Evolutionary conservation across 345 rosid genomes (phyloP).

Genomic region (Eucalyptus shirleyi): DNA sequence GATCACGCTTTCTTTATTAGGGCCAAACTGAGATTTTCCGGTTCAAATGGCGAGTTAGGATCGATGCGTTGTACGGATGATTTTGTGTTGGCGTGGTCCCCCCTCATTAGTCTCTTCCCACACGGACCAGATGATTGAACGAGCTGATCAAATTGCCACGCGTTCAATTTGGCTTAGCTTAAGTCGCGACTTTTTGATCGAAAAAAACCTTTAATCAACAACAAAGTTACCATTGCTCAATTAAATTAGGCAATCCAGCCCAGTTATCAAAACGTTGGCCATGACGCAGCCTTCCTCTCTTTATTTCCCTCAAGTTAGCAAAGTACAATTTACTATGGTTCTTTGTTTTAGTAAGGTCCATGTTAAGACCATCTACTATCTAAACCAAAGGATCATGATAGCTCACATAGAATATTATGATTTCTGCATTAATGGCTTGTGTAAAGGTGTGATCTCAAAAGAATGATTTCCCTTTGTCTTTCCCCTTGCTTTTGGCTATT

Average conservation of each 20-base stretch:
- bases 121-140: not conserved
- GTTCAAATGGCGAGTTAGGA: not conserved
- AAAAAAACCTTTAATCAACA: not conserved
- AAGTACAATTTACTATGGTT: not conserved
- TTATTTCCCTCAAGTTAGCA: not conserved
- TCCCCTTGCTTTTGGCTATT: not conserved
- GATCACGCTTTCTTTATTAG: not conserved
- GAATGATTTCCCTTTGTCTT: not conserved
- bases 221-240: rapidly evolving
- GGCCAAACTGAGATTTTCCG: not conserved
- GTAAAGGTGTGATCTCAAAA: not conserved
- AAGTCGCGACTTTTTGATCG: rapidly evolving
- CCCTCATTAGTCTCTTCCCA: not conserved
- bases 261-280: not conserved
- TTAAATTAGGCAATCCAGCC: not conserved
- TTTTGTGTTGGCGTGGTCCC: not conserved
- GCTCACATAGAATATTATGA: not conserved
- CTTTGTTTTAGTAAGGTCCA: not conserved
- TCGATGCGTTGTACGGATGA: not conserved
- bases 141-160: not conserved
- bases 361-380: not conserved
- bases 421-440: not conserved
- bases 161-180: not conserved
- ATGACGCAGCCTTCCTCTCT: not conserved
- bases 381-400: not conserved